Evolutionary conservation across 129 eudicot species (phyloP).

Genomic region (Glebionis coronaria): DNA sequence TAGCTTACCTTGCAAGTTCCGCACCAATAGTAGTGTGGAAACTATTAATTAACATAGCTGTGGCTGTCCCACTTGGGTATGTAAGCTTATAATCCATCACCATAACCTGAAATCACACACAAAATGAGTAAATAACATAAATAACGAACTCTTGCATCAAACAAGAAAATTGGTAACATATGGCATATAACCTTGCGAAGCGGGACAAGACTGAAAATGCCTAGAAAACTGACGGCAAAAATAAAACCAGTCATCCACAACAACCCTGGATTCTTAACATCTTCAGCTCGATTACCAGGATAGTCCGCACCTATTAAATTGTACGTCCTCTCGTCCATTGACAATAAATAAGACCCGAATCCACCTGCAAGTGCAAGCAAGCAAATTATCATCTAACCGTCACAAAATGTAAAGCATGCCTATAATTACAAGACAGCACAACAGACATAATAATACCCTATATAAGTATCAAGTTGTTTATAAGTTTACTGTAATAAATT

Average conservation of each 20-base stretch:
- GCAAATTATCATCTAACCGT: background rate
- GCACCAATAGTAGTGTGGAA: constrained; percentile 94
- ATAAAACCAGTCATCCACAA: constrained; percentile 94
- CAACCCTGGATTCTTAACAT: constrained; percentile 87
- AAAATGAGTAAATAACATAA: background rate
- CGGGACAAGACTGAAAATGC: constrained; percentile 90
- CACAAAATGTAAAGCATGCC: background rate
- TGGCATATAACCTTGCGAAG: constrained; percentile 69
- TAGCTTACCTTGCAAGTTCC: constrained; percentile 76
- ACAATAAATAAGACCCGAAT: constrained; percentile 78
- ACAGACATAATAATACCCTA: background rate
- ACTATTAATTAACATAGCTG: constrained; percentile 90
- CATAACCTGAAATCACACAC: constrained; percentile 49
- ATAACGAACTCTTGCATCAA: background rate
- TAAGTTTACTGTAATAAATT: background rate
- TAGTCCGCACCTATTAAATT: constrained; percentile 73
- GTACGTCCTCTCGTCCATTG: constrained; percentile 90
- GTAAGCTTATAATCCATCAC: constrained; percentile 78
- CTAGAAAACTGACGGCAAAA: constrained; percentile 89
- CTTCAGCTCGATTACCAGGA: constrained; percentile 95
- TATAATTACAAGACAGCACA: background rate
- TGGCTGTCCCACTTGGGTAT: constrained; percentile 95
- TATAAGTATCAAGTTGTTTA: background rate
- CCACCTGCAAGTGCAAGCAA: constrained; percentile 49
- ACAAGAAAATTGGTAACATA: too few relatives aligned